Base-by-base conservation (phyloP, 768 basidiomycete species). In the Leccinum rimulosum region DNA sequence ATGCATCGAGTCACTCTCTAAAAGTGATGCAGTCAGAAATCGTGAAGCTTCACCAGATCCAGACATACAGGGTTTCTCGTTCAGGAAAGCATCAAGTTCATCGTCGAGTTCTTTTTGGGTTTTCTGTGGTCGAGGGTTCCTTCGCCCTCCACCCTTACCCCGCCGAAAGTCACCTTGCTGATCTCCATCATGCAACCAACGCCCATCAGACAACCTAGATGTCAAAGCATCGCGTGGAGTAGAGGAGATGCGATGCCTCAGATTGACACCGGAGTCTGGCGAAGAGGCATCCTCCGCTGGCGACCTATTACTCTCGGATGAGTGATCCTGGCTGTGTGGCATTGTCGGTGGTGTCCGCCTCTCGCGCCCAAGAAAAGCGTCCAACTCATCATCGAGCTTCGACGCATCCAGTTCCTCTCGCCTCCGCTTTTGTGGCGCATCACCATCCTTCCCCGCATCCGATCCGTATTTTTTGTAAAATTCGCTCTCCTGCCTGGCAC, bases 101-200 rank as follows among this genome's bases (percentile, higher is more conserved):
- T 87, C 89, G 62, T 94, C 91, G 38, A 94, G 76, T 64, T 93
- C 89, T 73, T 88, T 83, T 68, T 86, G 85, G 1, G 84, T 89
- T 72, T 84, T 85, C 58, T 70, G 79, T 25, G 79, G 75, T 11
- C 79, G 76, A 60, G 72, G 68, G 59, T 70, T 70, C 58, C 77
- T 77, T 48, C 80, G 75, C 40, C 75, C 72, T 57, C 75, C 67
- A 64, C 73, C 66, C 62, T 63, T 68, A 64, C 61, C 58, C 66
- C 66, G 62, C 54, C 70, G 55, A 66, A 61, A 62, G 62, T 69
- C 63, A 66, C 67, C 55, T 58, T 63, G 61, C 35, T 66, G 68
- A 58, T 70, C 62, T 57, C 58, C 65, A 59, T 64, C 52, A 54
- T 62, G 64, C 38, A 64, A 38, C 63, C 61, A 59, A 59, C 68